These are phyloP conservation scores for Fusarium odoratissimum DNA, from an alignment of 2,329 filamentous ascomycete genomes.

Conservation along the genomic window DNA sequence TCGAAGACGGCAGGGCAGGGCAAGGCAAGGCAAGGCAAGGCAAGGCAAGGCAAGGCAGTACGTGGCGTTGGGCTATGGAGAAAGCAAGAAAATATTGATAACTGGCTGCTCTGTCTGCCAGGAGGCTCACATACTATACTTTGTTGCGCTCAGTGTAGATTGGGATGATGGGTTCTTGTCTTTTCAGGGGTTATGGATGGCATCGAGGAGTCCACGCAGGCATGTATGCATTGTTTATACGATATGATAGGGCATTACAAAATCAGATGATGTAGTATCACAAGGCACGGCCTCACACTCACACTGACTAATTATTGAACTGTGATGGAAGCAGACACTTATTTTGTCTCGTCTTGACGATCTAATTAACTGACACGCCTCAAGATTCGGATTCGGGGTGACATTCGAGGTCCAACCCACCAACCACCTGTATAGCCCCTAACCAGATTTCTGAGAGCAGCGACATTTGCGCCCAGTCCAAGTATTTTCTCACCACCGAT, in stretches of 20 bases:
- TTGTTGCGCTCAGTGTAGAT: conserved; percentile 19
- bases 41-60: conserved; percentile 3
- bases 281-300: conserved; percentile 1
- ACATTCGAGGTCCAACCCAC: conserved; percentile 74
- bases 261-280: conserved; percentile 26
- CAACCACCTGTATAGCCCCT: conserved; percentile 66
- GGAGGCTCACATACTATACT: conserved; percentile 10
- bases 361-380: conserved; percentile 41
- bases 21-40: not conserved
- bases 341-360: not conserved
- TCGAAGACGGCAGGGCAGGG: conserved; percentile 10
- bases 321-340: not conserved
- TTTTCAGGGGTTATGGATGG: conserved; percentile 17
- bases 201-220: conserved; percentile 27
- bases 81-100: conserved; percentile 26
- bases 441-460: conserved; percentile 54
- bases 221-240: conserved; percentile 35
- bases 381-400: conserved; percentile 64
- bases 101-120: conserved; percentile 8
- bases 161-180: conserved; percentile 20
- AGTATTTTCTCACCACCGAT: conserved; percentile 49
- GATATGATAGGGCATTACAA: conserved; percentile 32
- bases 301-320: not conserved
- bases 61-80: conserved; percentile 43
- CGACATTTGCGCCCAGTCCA: conserved; percentile 58